phyloP scores from a whole-genome alignment of 164 flowering plant species.

The Tetrastigma voinierianum region DNA sequence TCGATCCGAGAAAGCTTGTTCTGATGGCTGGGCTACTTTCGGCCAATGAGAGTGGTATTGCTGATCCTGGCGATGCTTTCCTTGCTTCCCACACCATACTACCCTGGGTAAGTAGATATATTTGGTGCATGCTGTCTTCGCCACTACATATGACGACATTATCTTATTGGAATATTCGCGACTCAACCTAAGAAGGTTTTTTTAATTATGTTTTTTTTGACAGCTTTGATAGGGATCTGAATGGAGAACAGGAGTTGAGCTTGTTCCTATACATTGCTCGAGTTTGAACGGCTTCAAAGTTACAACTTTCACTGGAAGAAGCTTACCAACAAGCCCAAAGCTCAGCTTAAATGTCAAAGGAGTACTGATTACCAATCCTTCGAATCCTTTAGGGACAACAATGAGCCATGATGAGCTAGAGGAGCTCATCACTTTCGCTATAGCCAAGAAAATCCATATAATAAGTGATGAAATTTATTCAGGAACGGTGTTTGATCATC shows the following conservation, averaged over 20 bases:
- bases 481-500: conserved; percentile 66
- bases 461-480: conserved; percentile 88
- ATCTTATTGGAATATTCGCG: too few species aligned
- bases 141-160: background rate
- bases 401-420: conserved; percentile 47
- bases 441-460: conserved; percentile 54
- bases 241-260: conserved; percentile 84
- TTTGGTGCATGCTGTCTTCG: background rate
- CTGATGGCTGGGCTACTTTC: conserved; percentile 84
- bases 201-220: background rate
- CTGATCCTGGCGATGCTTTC: conserved; percentile 77
- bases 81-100: conserved; percentile 89
- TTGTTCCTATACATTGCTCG: conserved; percentile 74
- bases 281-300: conserved; percentile 67
- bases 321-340: conserved; percentile 57
- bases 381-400: conserved; percentile 87
- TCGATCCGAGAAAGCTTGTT: conserved; percentile 63
- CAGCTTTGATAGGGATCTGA: conserved; percentile 94
- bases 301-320: conserved; percentile 60
- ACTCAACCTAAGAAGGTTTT: too few species aligned
- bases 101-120: conserved; percentile 61
- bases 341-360: conserved; percentile 65
- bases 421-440: conserved; percentile 47
- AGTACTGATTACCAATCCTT: conserved; percentile 77
- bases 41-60: conserved; percentile 84